Percentiles rank a stretch among this genome's conserved stretches.
phyloP scores from a whole-genome alignment of 129 eudicot genomes.

The Kitagawia praeruptora region DNA sequence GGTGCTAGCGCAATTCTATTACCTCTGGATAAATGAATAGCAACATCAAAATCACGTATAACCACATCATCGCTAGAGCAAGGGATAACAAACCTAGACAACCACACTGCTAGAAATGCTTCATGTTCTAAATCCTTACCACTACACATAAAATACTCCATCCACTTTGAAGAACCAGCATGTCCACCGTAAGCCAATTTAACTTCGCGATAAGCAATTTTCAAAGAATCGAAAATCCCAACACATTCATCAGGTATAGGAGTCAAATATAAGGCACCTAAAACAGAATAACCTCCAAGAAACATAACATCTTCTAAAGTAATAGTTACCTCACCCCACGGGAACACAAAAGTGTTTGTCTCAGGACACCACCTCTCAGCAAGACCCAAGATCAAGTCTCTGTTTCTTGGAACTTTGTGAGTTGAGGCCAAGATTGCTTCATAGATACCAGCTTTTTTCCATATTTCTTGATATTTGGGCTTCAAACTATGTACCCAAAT shows the following conservation, averaged over 20 bases:
- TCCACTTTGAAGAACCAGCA: not conserved
- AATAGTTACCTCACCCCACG: slow-evolving; percentile 5
- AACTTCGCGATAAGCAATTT: not conserved
- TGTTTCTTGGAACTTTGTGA: not conserved
- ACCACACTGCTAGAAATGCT: not conserved
- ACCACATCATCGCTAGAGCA: not conserved
- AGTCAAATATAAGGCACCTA: not conserved
- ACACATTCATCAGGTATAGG: not conserved
- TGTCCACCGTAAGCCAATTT: not conserved
- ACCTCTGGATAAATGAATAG: not conserved
- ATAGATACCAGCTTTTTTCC: not conserved
- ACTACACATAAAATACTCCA: slow-evolving; percentile 1
- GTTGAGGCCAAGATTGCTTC: not conserved
- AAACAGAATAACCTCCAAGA: not conserved
- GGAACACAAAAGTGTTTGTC: not conserved
- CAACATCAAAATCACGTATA: not conserved
- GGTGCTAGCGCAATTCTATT: not conserved
- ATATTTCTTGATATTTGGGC: not conserved
- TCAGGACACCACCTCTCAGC: slow-evolving; percentile 2
- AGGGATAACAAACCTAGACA: not conserved
- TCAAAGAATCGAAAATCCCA: not conserved
- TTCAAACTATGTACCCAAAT: not conserved
- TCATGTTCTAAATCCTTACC: not conserved
- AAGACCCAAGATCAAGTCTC: not conserved
- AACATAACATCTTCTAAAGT: not conserved